These are phyloP conservation scores for Colletotrichum tanaceti DNA, from an alignment of 2,329 filamentous ascomycete genomes.

Conservation along the genomic window DNA sequence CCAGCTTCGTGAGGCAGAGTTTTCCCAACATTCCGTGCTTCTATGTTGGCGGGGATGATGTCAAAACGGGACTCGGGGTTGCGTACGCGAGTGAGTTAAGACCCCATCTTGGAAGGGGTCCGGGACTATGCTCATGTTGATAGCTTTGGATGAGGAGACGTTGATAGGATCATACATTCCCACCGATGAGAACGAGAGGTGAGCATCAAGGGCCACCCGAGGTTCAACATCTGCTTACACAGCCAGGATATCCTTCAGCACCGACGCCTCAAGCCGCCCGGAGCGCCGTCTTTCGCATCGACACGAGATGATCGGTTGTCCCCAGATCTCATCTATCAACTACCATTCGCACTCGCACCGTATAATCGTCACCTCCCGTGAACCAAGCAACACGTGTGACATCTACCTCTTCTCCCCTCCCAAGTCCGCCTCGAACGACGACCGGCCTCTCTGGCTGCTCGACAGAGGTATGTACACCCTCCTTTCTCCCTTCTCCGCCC, in stretches of 20 bases:
- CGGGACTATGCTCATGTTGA: conserved; percentile 33
- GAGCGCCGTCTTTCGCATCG: conserved; percentile 35
- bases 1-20: conserved; percentile 45
- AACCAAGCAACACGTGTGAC: conserved; percentile 48
- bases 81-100: conserved; percentile 58
- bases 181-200: conserved; percentile 57
- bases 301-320: conserved; percentile 53
- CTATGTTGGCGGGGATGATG: conserved; percentile 54
- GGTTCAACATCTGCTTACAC: not conserved
- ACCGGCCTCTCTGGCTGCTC: conserved; percentile 53
- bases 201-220: conserved; percentile 28
- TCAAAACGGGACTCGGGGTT: conserved; percentile 54
- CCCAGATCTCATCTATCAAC: conserved; percentile 59
- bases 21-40: conserved; percentile 54
- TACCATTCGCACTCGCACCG: conserved; percentile 57
- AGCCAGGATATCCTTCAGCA: conserved; percentile 33
- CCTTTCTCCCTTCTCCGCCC: not conserved
- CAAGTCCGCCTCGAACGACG: conserved; percentile 45
- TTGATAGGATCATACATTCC: conserved; percentile 57
- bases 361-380: conserved; percentile 57
- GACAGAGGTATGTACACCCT: conserved; percentile 41
- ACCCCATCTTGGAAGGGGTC: not conserved
- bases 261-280: conserved; percentile 32
- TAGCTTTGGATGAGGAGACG: conserved; percentile 51
- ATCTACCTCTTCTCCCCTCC: conserved; percentile 55